A percentile compares a stretch with the other conserved stretches of the same genome.
phyloP scores from a whole-genome alignment of 139 green algal species.

The Chlamydomonas applanata region DNA sequence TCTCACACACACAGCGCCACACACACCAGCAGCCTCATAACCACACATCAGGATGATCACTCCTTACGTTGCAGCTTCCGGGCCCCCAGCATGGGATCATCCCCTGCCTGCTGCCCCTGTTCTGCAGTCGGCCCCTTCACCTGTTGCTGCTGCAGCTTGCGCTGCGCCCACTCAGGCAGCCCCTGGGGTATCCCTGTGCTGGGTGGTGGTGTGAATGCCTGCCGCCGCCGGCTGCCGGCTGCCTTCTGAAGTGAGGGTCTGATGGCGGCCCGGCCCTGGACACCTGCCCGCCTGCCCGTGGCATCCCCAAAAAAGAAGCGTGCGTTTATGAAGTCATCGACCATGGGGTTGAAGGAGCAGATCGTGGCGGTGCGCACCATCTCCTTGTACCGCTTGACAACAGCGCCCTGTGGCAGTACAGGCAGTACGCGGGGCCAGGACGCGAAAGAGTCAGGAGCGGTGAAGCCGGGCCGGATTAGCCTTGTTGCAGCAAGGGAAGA shows the following conservation, averaged over 20 bases:
- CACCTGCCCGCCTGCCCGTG: background rate
- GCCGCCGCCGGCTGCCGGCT: background rate
- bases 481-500: background rate
- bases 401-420: constrained; percentile 29
- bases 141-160: constrained; percentile 6
- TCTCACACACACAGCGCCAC: too few species aligned
- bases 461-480: background rate
- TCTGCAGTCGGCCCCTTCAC: background rate
- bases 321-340: constrained; percentile 85
- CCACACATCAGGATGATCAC: too few species aligned
- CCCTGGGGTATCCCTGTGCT: background rate
- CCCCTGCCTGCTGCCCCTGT: too few species aligned
- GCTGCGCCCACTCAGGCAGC: constrained; percentile 14
- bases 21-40: too few species aligned
- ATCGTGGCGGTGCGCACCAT: constrained; percentile 44
- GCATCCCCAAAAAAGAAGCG: constrained; percentile 56
- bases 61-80: too few species aligned
- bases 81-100: too few species aligned
- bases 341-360: constrained; percentile 78
- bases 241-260: background rate
- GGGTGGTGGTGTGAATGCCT: too few species aligned
- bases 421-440: background rate
- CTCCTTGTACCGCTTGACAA: constrained; percentile 58
- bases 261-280: background rate
- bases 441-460: background rate